Evolutionary conservation across 768 basidiomycete species (phyloP).

Genomic region (Auricularia sp.): DNA sequence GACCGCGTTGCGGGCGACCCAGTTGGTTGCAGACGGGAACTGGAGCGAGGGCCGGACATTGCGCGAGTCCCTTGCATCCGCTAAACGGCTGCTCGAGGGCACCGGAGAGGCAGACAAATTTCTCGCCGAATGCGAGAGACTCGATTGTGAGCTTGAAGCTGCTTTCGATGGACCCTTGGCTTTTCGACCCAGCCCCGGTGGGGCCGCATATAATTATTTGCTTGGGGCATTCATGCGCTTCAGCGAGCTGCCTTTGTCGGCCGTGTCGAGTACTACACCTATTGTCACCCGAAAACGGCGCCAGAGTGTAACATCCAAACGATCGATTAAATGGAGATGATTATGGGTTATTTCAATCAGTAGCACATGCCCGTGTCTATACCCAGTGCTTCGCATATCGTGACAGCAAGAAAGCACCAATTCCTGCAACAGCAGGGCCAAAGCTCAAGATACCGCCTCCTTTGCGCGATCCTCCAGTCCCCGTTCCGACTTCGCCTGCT

Average conservation of each 20-base stretch:
- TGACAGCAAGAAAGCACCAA: too few relatives aligned
- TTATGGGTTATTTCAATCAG: neutral
- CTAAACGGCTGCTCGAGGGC: neutral
- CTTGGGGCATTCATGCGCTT: too few relatives aligned
- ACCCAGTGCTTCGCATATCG: too few relatives aligned
- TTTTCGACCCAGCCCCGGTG: neutral
- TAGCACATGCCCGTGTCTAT: too few relatives aligned
- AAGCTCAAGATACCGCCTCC: too few relatives aligned
- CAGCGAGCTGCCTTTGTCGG: too few relatives aligned
- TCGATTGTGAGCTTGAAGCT: neutral
- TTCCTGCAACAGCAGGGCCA: too few relatives aligned
- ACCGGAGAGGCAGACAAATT: neutral
- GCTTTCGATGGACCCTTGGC: neutral
- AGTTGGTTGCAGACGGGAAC: neutral
- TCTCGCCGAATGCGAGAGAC: neutral
- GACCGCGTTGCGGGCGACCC: neutral
- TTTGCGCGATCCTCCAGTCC: neutral
- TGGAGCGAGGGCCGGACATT: neutral
- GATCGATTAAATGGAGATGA: neutral
- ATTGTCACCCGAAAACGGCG: neutral
- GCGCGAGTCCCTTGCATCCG: neutral
- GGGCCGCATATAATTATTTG: neutral
- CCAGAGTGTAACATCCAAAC: neutral
- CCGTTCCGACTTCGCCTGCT: neutral
- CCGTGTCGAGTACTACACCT: too few relatives aligned